These are phyloP conservation scores for Pseudocercospora vitis DNA, from an alignment of 2,329 filamentous ascomycete genomes.

Conservation along the genomic window DNA sequence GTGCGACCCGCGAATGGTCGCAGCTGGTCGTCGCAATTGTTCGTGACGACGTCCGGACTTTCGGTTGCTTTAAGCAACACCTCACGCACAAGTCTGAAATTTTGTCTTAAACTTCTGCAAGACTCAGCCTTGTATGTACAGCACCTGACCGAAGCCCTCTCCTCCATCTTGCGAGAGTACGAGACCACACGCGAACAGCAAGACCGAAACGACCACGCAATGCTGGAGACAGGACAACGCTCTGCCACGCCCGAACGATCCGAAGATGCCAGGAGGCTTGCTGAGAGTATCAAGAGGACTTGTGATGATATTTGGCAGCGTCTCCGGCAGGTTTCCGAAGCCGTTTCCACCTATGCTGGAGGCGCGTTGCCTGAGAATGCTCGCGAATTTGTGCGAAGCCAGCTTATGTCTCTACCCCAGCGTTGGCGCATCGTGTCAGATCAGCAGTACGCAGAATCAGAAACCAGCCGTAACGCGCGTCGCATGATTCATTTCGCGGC, in stretches of 20 bases:
- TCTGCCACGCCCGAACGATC: constrained; percentile 37
- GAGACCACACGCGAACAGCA: constrained; percentile 55
- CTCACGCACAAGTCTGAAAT: constrained; percentile 78
- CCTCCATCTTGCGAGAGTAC: constrained; percentile 75
- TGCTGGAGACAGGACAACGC: constrained; percentile 33
- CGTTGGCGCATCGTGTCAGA: constrained; percentile 71
- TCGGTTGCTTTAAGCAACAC: constrained; percentile 90
- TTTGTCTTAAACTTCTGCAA: constrained; percentile 76
- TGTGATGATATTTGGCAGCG: constrained; percentile 51
- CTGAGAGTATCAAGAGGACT: constrained; percentile 71
- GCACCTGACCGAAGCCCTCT: constrained; percentile 71
- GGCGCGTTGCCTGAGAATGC: constrained; percentile 89
- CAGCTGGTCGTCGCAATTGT: constrained; percentile 67
- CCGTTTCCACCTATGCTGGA: constrained; percentile 87
- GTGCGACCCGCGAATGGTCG: constrained; percentile 43
- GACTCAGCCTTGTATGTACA: constrained; percentile 81
- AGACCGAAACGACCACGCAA: constrained; percentile 50
- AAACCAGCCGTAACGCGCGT: constrained; percentile 62
- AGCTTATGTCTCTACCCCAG: constrained; percentile 80
- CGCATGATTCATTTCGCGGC: constrained; percentile 81
- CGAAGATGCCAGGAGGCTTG: constrained; percentile 58
- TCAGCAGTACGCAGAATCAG: constrained; percentile 37
- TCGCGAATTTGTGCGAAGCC: constrained; percentile 74
- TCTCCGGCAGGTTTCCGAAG: constrained; percentile 76
- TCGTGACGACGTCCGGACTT: constrained; percentile 86